phyloP scores from a whole-genome alignment of 2,329 filamentous ascomycete genomes.

The Hypoxylon rubiginosum region DNA sequence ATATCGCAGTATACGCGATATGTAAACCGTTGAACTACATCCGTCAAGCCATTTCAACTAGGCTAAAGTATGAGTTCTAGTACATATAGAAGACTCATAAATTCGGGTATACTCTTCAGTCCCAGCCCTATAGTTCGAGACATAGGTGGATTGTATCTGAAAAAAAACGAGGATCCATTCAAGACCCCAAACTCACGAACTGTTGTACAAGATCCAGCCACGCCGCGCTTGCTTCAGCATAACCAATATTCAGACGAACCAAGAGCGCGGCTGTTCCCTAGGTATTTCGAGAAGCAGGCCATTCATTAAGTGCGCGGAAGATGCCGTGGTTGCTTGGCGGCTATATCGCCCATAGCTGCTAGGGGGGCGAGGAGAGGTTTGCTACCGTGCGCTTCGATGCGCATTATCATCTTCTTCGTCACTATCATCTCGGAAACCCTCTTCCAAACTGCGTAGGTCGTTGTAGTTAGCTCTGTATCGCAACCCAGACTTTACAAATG shows the following conservation, averaged over 20 bases:
- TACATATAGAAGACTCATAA: not conserved
- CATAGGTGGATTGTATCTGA: not conserved
- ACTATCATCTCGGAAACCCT: constrained; percentile 81
- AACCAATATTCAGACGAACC: constrained; percentile 1
- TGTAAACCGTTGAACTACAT: not conserved
- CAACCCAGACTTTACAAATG: not conserved
- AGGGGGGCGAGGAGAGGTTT: not conserved
- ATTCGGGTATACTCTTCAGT: not conserved
- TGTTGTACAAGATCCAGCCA: constrained; percentile 18
- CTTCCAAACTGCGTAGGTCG: constrained; percentile 70
- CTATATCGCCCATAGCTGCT: not conserved
- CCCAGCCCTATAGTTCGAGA: not conserved
- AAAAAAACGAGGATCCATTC: constrained; percentile 18
- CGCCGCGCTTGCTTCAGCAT: constrained; percentile 2
- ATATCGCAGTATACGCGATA: not conserved
- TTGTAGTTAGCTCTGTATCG: constrained; percentile 40
- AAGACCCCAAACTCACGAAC: constrained; percentile 14
- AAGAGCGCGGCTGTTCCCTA: not conserved
- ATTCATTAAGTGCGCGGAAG: constrained; percentile 1
- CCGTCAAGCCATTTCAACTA: not conserved
- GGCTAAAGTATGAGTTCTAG: not conserved
- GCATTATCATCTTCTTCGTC: constrained; percentile 65
- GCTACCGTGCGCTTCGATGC: constrained; percentile 38
- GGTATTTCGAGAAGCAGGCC: not conserved
- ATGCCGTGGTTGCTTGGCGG: constrained; percentile 1